phyloP scores from a whole-genome alignment of 352 stramenopile species.

The Phytophthora hybrid region DNA sequence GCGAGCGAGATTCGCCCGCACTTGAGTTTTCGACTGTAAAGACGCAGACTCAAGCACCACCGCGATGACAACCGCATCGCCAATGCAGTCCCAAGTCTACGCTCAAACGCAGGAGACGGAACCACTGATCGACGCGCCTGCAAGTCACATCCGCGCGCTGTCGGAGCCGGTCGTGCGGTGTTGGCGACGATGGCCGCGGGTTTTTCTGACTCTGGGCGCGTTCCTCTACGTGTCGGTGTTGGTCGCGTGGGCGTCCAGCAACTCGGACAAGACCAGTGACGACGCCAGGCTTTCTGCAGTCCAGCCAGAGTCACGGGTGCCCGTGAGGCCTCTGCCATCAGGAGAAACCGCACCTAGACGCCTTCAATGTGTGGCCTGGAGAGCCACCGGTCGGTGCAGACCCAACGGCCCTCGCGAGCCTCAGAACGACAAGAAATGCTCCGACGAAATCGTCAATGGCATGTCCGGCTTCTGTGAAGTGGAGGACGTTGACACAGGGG shows the following conservation, averaged over 20 bases:
- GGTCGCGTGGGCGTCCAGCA: conserved; percentile 23
- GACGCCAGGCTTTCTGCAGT: neutral
- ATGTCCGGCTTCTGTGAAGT: conserved; percentile 49
- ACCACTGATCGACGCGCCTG: conserved; percentile 16
- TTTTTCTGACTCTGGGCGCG: conserved; percentile 9
- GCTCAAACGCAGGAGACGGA: conserved; percentile 17
- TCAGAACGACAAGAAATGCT: conserved; percentile 30
- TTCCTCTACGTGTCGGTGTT: conserved; percentile 27
- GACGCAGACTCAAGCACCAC: neutral
- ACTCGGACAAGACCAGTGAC: conserved; percentile 12
- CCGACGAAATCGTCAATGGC: conserved; percentile 23
- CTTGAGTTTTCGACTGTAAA: conserved; percentile 28
- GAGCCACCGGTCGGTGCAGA: conserved; percentile 32
- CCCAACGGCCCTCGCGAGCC: conserved; percentile 34
- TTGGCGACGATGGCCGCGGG: conserved; percentile 22
- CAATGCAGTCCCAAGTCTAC: conserved; percentile 5
- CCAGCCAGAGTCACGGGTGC: neutral
- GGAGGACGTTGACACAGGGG: conserved; percentile 38
- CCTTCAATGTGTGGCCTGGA: conserved; percentile 37
- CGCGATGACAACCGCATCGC: neutral
- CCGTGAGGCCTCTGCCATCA: conserved; percentile 10
- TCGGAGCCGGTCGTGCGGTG: conserved; percentile 3
- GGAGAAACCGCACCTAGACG: conserved; percentile 13
- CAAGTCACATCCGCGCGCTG: conserved; percentile 7
- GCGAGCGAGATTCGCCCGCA: neutral